Base-by-base conservation (phyloP, 192 early-diverging fungal species). In the Coemansia sp. region DNA sequence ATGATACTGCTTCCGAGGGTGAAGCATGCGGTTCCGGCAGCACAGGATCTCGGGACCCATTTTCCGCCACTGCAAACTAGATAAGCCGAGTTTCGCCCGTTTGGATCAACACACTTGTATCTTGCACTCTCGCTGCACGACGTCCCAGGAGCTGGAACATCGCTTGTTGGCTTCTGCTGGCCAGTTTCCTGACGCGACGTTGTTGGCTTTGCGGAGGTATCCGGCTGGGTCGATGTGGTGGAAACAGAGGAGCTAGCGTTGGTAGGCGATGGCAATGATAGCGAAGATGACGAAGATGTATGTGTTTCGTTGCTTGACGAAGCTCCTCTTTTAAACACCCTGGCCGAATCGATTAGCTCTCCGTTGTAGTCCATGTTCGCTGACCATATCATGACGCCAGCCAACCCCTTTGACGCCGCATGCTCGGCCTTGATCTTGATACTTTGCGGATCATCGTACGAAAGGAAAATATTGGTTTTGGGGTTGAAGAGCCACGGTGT, bases 401-500 rank as follows among this genome's bases (percentile, higher is more conserved):
- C 81, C 42, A 93, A 66, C 3, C 80, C 84, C 16, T 77, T 68
- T 0, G 58, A 67, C 2, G 79, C 64, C n/a, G 85, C 85, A 68
- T 82, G 83, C 8, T 79, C 63, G 3, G 87, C 74, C 68, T 94
- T 94, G 59, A 78, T 74, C 5, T 75, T 58, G 46, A 90, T 58
- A 12, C 87, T 88, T n/a, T 78, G 56, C 6, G 82, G 73, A 53
- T 91, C 87, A 59, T 90, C 88, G 51, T 91, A 91, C 2, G 87
- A 87, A 55, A 90, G 85, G 63, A 84, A 88, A 7, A 70, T 68
- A 23, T 73, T 86, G 21, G 75, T 88, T 0, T 34, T 34, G 4
- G 81, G 78, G 51, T 88, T 89, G 69, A 84, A 93, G 25, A 92
- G 30, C 88, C 90, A 90, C 15, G 92, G 90, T 2, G 90, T 89